phyloP scores from a whole-genome alignment of 75 land plant genomes.

The Picea glauca region DNA sequence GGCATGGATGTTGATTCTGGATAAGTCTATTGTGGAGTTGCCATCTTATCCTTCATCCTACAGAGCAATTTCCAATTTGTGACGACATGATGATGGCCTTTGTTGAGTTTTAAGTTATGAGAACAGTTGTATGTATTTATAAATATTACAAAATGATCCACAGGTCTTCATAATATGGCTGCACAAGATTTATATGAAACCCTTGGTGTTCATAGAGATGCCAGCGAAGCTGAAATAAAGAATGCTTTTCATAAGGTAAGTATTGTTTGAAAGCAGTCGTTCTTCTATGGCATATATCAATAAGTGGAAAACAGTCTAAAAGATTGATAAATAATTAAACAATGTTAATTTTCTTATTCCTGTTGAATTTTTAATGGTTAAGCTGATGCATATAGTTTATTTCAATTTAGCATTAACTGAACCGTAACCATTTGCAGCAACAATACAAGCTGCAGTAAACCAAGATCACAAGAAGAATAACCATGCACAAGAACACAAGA shows the following conservation, averaged over 20 bases:
- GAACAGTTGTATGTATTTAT: background rate
- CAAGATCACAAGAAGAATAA: no score
- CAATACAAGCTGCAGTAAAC: no score
- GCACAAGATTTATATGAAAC: slow-evolving; percentile 40
- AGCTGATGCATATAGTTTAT: no score
- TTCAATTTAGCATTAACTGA: no score
- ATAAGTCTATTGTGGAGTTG: background rate
- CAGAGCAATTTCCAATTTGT: background rate
- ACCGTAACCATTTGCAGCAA: no score
- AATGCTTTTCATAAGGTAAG: slow-evolving; percentile 60
- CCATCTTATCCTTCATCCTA: background rate
- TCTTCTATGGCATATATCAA: background rate
- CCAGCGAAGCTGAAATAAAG: slow-evolving; percentile 49
- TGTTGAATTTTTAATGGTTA: no score
- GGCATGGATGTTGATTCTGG: background rate
- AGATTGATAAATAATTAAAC: background rate
- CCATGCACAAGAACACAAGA: no score
- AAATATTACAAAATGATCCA: background rate
- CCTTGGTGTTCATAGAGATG: slow-evolving; percentile 50
- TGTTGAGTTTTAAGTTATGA: background rate
- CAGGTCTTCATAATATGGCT: slow-evolving; percentile 23
- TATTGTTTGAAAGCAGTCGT: background rate
- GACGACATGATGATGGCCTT: background rate
- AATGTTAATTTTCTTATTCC: no score
- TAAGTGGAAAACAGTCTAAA: background rate